Evolutionary conservation across 176 grass and related monocot genomes (phyloP), one percentile per base, ranked within the genome.

Genomic region (Eleusine coracana): DNA sequence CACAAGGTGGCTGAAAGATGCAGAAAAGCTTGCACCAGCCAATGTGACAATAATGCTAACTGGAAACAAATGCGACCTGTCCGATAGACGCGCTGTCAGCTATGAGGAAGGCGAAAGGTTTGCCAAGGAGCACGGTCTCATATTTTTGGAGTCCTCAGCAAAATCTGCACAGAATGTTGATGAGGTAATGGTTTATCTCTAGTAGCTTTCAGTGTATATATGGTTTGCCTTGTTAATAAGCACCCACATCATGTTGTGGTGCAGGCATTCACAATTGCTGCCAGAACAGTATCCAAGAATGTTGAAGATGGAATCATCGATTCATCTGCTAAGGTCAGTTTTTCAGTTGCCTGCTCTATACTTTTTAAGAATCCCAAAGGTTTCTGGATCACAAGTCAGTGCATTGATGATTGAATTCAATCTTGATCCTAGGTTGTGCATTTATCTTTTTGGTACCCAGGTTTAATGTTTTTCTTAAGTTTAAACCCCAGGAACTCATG

Each of bases 91-190:
- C 46, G 62, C 70, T 62, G 78, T 87, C 28, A 82, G 78, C 52
- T 59, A 65, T 14, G 78, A 87, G 50, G 78, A 87, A 61, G 78
- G 78, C 3, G 71, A 82, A 73, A 49, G 75, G 66, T 87, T 87
- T 58, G 78, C 85, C 20, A 82, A 52, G 60, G 85, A 87, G 10
- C 78, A 77, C 49, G 71, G 85, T 5, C 42, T 87, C 11, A 75
- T 87, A 50, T 87, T 87, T 42, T 82, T 82, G 77, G 85, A 87
- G 72, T 50, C 85, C 36, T 87, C 78, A 20, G 85, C 71, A 38
- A 82, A 76, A 76, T 82, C 78, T 28, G 77, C 85, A 27, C 71
- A 76, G 9, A 82, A 87, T 75, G 85, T 76, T 10, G 85, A 87
- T 51, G 78, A 87, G 78, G 85, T 87, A 74, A 71, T 68, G 36